Evolutionary conservation across 129 eudicot species (phyloP), one percentile per base, ranked within the genome.

Genomic region (Flaveria bidentis): DNA sequence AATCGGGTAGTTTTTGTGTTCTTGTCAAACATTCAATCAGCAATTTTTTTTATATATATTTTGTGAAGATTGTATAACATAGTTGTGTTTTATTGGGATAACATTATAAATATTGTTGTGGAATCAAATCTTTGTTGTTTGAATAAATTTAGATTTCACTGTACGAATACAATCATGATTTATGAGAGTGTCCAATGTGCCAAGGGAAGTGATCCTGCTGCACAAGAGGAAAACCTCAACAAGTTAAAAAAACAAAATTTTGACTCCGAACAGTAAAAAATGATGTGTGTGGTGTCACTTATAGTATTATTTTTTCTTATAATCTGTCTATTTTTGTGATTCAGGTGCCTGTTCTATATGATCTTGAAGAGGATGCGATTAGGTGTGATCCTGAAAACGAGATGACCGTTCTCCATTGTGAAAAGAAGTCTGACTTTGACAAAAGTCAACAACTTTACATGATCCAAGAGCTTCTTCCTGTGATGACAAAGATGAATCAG

Each of bases 151-250:
- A 28, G 97, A 90, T 49, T 61, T 46, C 67, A 83, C 71, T 87
- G 76, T 80, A 87, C 76, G 85, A 80, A 83, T 71, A 82, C 90
- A 57, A 55, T 93, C 49, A 81, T 80, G 76, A 52, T 26, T 26
- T 26, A 26, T 26, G 69, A 66, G n/a, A n/a, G 80, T 91, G 96
- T 77, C 98, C 98, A 1, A 88, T 90, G 80, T 93, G 98, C 75
- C 78, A 56, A 68, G 84, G n/a, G 65, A 81, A 86, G 25, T 90
- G 96, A 67, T 46, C 80, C 52, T 93, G 98, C 76, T 79, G 76
- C 47, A 44, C 30, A 28, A 28, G 33, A 28, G 33, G 33, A 28
- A 28, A 28, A 28, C 33, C 33, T 2, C 33, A 28, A 28, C 4
- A 28, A 28, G 33, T 28, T 28, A 28, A 28, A 28, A 28, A n/a